Base-by-base conservation (phyloP, 352 stramenopile genomes). In the Phytopythium cucurbitacearum region DNA sequence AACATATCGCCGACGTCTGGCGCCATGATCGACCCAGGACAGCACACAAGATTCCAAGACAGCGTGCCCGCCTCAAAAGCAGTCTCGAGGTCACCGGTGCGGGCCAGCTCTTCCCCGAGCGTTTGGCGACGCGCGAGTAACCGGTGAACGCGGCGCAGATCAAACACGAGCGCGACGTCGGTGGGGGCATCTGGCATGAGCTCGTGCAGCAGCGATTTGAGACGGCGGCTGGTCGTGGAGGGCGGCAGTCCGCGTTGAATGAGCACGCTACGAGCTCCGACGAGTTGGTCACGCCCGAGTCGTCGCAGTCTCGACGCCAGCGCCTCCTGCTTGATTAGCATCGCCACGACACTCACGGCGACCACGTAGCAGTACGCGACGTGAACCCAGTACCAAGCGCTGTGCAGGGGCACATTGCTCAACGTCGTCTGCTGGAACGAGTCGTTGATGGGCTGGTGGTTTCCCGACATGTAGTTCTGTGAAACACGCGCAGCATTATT, bases 341-440 rank as follows among this genome's bases (percentile, higher is more conserved):
- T 72, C 13, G 37, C 37, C 7, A 90, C 48, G 16, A 89, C 68
- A 12, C 73, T 69, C 7, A 52, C 70, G 4, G 72, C 80, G 5
- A 89, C 72, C 7, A 89, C 9, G 56, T 93, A 93, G 58, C 76
- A 89, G 40, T 91, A 91, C 9, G 51, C 76, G 3, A 93, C 82
- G 51, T 93, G 82, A 9, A 62, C 65, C 82, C 82, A 93, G 56
- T 84, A 87, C 80, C 82, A 93, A 40, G 82, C 51, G 51, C 82
- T 93, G 44, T 80, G 69, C 0, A 93, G 62, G 16, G 82, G 82
- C 13, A 93, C 82, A 48, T 93, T 93, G 49, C 82, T 89, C 45
- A 89, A 80, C n/a, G 82, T 93, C 16, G 77, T 89, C 40, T 80
- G 69, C 64, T 89, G 76, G 51, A 87, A 93, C 34, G 76, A 83